Percentiles rank a stretch among this genome's conserved stretches.
phyloP scores from a whole-genome alignment of 2,329 filamentous ascomycete genomes.

The Rutstroemia sp. region DNA sequence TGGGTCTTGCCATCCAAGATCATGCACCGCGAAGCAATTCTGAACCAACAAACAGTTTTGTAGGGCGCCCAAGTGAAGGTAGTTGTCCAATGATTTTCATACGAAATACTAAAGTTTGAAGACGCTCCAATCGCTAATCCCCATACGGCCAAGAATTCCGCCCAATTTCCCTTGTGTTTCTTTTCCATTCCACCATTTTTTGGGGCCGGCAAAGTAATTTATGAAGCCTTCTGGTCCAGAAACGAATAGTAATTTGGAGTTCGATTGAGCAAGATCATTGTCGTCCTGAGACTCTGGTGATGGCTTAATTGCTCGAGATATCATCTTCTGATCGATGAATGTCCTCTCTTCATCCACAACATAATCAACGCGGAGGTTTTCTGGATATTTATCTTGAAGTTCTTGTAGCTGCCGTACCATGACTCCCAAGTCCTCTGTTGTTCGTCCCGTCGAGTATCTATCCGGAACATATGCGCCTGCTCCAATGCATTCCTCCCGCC shows the following conservation, averaged over 20 bases:
- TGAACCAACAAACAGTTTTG: no score
- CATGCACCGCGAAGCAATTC: no score
- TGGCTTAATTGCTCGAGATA: constrained; percentile 33
- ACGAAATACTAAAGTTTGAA: constrained; percentile 26
- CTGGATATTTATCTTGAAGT: constrained; percentile 50
- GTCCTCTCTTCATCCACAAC: constrained; percentile 75
- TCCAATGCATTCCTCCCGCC: constrained; percentile 56
- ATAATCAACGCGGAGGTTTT: constrained; percentile 59
- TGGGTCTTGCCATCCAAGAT: no score
- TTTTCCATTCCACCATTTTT: constrained; percentile 37
- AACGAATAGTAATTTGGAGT: constrained; percentile 42
- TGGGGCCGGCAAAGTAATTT: constrained; percentile 2
- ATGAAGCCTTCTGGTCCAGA: constrained; percentile 7
- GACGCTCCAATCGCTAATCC: constrained; percentile 33
- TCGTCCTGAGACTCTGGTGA: no score
- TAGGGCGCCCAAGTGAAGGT: no score
- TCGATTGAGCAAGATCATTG: neutral
- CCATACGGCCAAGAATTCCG: constrained; percentile 57
- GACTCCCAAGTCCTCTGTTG: constrained; percentile 31
- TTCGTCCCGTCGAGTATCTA: neutral
- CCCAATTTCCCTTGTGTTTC: constrained; percentile 70
- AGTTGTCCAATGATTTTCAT: no score
- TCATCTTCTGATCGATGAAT: constrained; percentile 49
- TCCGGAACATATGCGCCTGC: constrained; percentile 19
- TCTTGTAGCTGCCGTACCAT: constrained; percentile 57